Percentiles rank a stretch among this genome's conserved stretches.
These are phyloP conservation scores for Leucocoprinus leucothites DNA, from an alignment of 768 basidiomycete species.

Conservation along the genomic window DNA sequence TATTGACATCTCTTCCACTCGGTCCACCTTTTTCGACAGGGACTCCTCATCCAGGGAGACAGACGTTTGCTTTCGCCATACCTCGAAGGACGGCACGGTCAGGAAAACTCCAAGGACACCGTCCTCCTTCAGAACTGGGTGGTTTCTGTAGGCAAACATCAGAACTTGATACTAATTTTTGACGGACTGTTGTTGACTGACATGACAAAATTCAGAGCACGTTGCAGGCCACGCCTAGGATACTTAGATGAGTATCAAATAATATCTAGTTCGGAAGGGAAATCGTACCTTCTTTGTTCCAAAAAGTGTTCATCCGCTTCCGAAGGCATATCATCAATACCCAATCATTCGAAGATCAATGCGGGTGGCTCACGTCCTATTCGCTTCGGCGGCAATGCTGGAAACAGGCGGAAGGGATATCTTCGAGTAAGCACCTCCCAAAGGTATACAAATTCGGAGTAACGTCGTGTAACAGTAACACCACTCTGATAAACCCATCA, in stretches of 20 bases:
- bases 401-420: conserved; percentile 92
- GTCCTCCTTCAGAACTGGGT: conserved; percentile 88
- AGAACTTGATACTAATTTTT: neutral
- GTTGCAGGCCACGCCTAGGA: conserved; percentile 68
- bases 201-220: conserved; percentile 80
- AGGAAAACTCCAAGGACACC: conserved; percentile 80
- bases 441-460: conserved; percentile 90
- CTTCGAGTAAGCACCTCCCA: conserved; percentile 83
- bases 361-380: conserved; percentile 66
- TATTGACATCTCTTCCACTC: conserved; percentile 86
- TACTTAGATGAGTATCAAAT: conserved; percentile 3
- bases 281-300: conserved; percentile 74
- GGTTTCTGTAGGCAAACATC: conserved; percentile 51
- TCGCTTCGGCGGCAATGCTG: conserved; percentile 87
- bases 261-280: neutral
- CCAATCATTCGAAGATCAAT: conserved; percentile 1
- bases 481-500: conserved; percentile 42
- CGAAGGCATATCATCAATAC: conserved; percentile 7
- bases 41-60: conserved; percentile 90
- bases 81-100: conserved; percentile 79
- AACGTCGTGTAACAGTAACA: conserved; percentile 74
- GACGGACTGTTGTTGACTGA: conserved; percentile 30
- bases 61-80: conserved; percentile 77
- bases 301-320: conserved; percentile 86
- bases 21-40: conserved; percentile 70